Base-by-base conservation (phyloP, 106 monocot genomes). In the Ottelia alismoides region DNA sequence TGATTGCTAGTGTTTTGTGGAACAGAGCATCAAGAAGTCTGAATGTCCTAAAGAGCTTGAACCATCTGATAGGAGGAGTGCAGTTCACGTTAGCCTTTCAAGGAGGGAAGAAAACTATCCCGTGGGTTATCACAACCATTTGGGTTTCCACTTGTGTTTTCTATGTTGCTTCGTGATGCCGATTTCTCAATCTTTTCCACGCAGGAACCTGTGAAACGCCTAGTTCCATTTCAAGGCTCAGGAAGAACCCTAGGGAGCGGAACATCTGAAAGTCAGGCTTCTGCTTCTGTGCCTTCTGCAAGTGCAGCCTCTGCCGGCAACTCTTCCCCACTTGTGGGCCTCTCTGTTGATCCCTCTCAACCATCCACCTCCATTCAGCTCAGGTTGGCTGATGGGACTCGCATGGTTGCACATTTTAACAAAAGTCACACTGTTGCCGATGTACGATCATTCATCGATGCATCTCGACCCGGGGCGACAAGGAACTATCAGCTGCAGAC, bases 301-400 rank as follows among this genome's bases (percentile, higher is more conserved):
- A n/a, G n/a, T n/a, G n/a, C n/a, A n/a, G n/a, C n/a, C n/a, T n/a
- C 25, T 28, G 17, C 17, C 53, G 14, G 14, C 17, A 2, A 11
- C 51, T 24, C n/a, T 20, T 22, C 73, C 24, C 56, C 65, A 30
- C 30, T 62, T 22, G 51, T 22, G 6, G 51, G 72, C 28, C 40
- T 78, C 24, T 58, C 68, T 11, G 72, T 85, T 2, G 77, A 81
- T 24, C 71, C 28, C 14, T 71, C 81, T 22, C 51, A 62, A 53
- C 86, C 86, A 0, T 53, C 68, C 7, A 86, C 81, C 27, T 81
- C 86, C n/a, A 67, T 81, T 30, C 81, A 86, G 49, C 66, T 84
- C 7, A 76, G 84, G 55, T 70, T 84, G 31, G 64, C 66, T 0
- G n/a, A n/a, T n/a, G n/a, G n/a, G n/a, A n/a, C n/a, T n/a, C n/a